phyloP scores from a whole-genome alignment of 208 protist genomes.

The Leishmania turanica region DNA sequence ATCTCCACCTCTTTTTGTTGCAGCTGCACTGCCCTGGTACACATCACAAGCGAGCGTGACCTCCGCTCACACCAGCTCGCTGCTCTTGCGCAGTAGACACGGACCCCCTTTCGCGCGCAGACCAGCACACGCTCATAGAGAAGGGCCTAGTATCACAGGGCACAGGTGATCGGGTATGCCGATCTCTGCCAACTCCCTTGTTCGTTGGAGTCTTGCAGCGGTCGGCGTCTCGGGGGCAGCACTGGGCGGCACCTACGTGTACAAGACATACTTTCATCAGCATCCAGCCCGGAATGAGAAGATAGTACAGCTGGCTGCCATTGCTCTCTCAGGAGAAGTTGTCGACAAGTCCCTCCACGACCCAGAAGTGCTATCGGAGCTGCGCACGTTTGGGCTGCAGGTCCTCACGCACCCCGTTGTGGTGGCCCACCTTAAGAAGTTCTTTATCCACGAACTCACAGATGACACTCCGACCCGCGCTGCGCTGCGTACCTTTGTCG shows the following conservation, averaged over 20 bases:
- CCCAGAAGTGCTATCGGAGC: slow-evolving; percentile 52
- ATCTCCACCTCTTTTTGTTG: not conserved
- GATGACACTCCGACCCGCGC: slow-evolving; percentile 48
- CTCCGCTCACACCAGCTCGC: not conserved
- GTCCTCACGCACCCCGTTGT: slow-evolving; percentile 57
- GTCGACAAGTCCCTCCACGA: slow-evolving; percentile 55
- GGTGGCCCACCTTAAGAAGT: slow-evolving; percentile 52
- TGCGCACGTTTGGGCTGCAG: slow-evolving; percentile 57
- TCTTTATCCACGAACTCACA: slow-evolving; percentile 60
- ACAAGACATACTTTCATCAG: slow-evolving; percentile 31
- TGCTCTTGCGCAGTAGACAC: not conserved
- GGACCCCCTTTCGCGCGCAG: not conserved
- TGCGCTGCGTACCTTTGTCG: slow-evolving; percentile 67
- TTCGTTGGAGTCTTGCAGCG: slow-evolving; percentile 41
- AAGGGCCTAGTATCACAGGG: not conserved
- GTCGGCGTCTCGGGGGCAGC: slow-evolving; percentile 59
- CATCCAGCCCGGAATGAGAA: slow-evolving; percentile 46
- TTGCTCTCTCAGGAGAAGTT: slow-evolving; percentile 77
- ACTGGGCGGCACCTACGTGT: slow-evolving; percentile 42
- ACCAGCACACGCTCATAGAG: not conserved
- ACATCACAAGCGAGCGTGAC: too few species aligned
- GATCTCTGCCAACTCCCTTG: slow-evolving; percentile 27
- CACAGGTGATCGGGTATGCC: slow-evolving; percentile 11
- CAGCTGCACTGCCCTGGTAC: not conserved
- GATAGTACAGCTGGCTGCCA: slow-evolving; percentile 68